These are phyloP conservation scores for Coemansia javaensis DNA, from an alignment of 192 early-diverging fungal genomes.

Conservation along the genomic window DNA sequence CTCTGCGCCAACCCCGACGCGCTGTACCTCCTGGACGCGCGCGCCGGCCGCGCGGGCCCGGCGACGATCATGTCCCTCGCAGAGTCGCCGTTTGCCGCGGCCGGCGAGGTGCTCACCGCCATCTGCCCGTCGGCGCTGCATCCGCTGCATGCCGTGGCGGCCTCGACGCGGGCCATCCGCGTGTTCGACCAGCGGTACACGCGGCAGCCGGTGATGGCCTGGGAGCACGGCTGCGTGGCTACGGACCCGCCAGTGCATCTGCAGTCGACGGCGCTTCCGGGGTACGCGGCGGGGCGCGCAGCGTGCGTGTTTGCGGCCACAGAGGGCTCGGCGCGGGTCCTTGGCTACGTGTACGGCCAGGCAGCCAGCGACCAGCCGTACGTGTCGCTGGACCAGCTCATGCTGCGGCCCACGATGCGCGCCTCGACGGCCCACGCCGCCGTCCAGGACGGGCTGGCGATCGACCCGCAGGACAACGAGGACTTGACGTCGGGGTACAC, in stretches of 20 bases:
- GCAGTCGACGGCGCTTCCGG: constrained; percentile 7
- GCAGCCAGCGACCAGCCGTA: constrained; percentile 19
- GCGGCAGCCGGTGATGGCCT: constrained; percentile 29
- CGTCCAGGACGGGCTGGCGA: constrained; percentile 25
- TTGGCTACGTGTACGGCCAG: constrained; percentile 26
- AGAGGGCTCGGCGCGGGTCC: constrained; percentile 10
- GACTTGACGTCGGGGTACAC: constrained; percentile 13
- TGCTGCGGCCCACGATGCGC: constrained; percentile 13
- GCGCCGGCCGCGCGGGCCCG: constrained; percentile 1
- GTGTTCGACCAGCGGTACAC: constrained; percentile 40
- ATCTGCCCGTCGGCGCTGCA: constrained; percentile 23
- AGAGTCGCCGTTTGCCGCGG: constrained; percentile 13
- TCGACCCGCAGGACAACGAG: constrained; percentile 18
- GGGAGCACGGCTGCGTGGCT: constrained; percentile 9
- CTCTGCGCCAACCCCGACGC: constrained; percentile 22
- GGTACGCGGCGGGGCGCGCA: constrained; percentile 7
- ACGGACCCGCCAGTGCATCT: constrained; percentile 23
- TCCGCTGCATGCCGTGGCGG: constrained; percentile 34
- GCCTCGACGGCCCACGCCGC: constrained; percentile 1
- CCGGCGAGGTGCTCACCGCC: constrained; percentile 25
- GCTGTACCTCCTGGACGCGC: constrained; percentile 21
- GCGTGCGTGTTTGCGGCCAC: constrained; percentile 20
- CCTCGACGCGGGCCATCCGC: constrained; percentile 31
- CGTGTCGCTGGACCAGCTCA: constrained; percentile 19
- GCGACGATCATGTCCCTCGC: constrained; percentile 7